Conservation (phyloP, 306 rosid species). For the Prinsepia uniflora region DNA sequence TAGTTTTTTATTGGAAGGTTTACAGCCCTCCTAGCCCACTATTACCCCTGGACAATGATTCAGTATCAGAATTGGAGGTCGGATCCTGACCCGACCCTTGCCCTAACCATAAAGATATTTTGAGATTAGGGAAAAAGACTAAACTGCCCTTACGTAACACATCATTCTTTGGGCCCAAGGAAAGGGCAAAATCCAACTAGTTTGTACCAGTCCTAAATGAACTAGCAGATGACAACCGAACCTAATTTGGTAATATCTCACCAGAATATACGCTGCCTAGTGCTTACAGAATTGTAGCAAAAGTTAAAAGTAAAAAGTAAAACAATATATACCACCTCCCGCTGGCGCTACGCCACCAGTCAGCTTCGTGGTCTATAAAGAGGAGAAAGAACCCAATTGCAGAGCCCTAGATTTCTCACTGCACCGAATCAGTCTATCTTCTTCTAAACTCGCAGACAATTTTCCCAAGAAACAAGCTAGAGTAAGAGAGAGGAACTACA, state of each 20-base stretch:
- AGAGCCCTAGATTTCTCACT: conserved; percentile 29
- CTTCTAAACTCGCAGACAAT: conserved; percentile 3
- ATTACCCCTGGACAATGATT: too few relatives aligned
- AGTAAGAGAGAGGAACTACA: background rate
- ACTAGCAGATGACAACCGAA: too few relatives aligned
- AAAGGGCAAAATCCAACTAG: too few relatives aligned
- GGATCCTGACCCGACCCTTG: too few relatives aligned
- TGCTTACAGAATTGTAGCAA: background rate
- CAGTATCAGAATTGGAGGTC: too few relatives aligned
- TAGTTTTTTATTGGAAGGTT: too few relatives aligned
- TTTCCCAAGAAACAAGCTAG: background rate
- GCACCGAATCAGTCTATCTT: background rate
- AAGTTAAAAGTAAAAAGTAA: background rate
- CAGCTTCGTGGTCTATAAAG: conserved; percentile 1
- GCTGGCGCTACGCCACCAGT: background rate
- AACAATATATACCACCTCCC: background rate
- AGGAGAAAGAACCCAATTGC: background rate
- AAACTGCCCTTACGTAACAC: too few relatives aligned
- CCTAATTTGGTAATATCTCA: background rate
- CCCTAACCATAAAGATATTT: too few relatives aligned
- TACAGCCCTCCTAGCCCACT: too few relatives aligned
- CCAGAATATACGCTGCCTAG: background rate
- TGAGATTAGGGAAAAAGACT: too few relatives aligned
- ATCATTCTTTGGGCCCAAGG: too few relatives aligned
- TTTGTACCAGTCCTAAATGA: too few relatives aligned